Base-by-base conservation (phyloP, 1,284 basidiomycete genomes). In the Trametes versicolor region DNA sequence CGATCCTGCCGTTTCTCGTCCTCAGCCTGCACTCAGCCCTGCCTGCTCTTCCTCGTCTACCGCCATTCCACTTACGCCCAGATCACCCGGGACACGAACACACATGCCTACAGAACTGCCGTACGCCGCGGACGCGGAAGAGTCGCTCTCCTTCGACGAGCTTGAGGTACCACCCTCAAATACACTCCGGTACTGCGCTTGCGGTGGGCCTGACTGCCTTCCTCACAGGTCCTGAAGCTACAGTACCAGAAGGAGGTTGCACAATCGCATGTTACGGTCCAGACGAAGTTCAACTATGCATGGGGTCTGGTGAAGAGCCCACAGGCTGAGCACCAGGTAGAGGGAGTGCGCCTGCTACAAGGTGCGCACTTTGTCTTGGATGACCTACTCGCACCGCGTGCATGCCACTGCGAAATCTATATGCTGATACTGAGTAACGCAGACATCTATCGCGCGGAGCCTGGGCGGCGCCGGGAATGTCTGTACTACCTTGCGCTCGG, bases 261-360 rank as follows among this genome's bases (percentile, higher is more conserved):
- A 2, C 89, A 95, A 70, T 88, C 90, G 45, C 96, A 98, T 78
- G 87, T 98, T 63, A 96, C 95, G 3, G 89, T 93, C 2, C 98
- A 99, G 82, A 97, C 96, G 58, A 98, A 96, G 80, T 99, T 99
- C 84, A 99, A 99, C 82, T 97, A 94, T 78, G 93, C 97, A 66
- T 97, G 95, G 96, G 97, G 96, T 5, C 84, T 98, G 36, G 94
- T 98, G 62, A 98, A 98, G 85, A 95, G 93, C 69, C 90, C 91
- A 41, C 81, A 88, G 71, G 84, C 86, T 58, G 91, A 94, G 37
- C 86, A 97, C 72, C 95, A 98, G 74, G 93, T 92, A 0, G 91
- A 97, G 75, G 96, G 98, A 43, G 94, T 99, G 55, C 89, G 89
- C 70, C 77, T 99, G 57, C 82, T 99, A 63, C 97, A 98, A 86